Evolutionary conservation across 768 basidiomycete species (phyloP).

Genomic region (Kwoniella sp.): DNA sequence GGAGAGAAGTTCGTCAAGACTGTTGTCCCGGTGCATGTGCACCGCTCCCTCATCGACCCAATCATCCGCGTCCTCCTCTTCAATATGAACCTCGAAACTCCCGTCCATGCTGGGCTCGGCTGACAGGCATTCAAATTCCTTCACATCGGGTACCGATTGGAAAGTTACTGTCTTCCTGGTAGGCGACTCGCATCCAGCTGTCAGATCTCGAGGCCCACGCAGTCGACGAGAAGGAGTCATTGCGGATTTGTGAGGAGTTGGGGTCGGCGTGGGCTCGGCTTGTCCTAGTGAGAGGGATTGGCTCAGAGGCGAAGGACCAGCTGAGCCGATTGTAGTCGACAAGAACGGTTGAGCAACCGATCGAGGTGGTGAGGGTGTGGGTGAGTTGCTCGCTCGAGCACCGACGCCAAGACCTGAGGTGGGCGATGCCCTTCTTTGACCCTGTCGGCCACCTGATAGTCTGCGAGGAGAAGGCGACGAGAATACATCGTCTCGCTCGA

Average conservation of each 20-base stretch:
- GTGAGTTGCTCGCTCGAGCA: conserved; percentile 20
- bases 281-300: conserved; percentile 10
- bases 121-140: conserved; percentile 51
- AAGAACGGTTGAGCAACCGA: conserved; percentile 19
- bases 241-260: conserved; percentile 47
- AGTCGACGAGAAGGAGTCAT: conserved; percentile 52
- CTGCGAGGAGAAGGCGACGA: conserved; percentile 45
- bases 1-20: conserved; percentile 37
- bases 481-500: conserved; percentile 40
- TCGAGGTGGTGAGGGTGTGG: conserved; percentile 37
- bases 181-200: conserved; percentile 33
- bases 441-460: conserved; percentile 21
- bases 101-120: conserved; percentile 47
- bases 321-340: background rate
- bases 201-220: conserved; percentile 43
- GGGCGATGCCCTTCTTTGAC: conserved; percentile 33
- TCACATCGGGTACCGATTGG: conserved; percentile 52
- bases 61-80: conserved; percentile 41
- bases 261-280: conserved; percentile 33
- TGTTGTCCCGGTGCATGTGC: conserved; percentile 16
- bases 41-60: conserved; percentile 32
- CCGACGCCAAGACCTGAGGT: conserved; percentile 13
- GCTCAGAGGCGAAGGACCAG: conserved; percentile 36
- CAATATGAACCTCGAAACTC: conserved; percentile 38
- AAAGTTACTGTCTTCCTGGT: conserved; percentile 54